phyloP scores from a whole-genome alignment of 2,329 filamentous ascomycete species.

The Phialemoniopsis sp. region DNA sequence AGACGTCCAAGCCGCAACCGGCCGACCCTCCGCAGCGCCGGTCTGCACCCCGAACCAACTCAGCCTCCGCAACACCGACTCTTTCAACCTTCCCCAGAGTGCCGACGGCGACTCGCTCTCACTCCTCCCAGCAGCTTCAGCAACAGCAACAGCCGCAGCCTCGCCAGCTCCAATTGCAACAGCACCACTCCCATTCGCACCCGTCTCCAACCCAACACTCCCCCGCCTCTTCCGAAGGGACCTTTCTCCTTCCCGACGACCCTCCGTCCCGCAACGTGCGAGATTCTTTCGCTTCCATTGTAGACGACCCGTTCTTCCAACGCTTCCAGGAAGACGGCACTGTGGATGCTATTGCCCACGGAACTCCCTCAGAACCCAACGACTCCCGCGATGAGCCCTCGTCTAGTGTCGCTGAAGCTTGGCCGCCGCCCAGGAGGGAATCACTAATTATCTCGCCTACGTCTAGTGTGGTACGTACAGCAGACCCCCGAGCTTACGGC shows the following conservation, averaged over 20 bases:
- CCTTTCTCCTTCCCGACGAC: slow-evolving; percentile 18
- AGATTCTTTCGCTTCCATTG: slow-evolving; percentile 47
- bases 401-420: slow-evolving; percentile 19
- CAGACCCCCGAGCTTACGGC: too few species aligned
- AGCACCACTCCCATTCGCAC: neutral
- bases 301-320: slow-evolving; percentile 53
- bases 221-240: slow-evolving; percentile 12
- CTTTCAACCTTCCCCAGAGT: too few species aligned
- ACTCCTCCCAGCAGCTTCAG: neutral
- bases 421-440: slow-evolving; percentile 43
- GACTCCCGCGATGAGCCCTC: slow-evolving; percentile 32
- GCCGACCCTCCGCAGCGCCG: too few species aligned
- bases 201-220: slow-evolving; percentile 1
- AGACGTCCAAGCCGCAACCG: too few species aligned
- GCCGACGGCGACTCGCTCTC: too few species aligned
- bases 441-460: slow-evolving; percentile 27
- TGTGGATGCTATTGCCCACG: too few species aligned
- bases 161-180: neutral
- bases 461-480: too few species aligned
- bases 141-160: neutral
- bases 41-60: too few species aligned
- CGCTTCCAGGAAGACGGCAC: slow-evolving; percentile 32
- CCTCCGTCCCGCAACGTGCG: slow-evolving; percentile 22
- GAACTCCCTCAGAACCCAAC: slow-evolving; percentile 6
- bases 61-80: too few species aligned